Evolutionary conservation across 148 eudicot species (phyloP).

Genomic region (Nepenthes mirabilis): DNA sequence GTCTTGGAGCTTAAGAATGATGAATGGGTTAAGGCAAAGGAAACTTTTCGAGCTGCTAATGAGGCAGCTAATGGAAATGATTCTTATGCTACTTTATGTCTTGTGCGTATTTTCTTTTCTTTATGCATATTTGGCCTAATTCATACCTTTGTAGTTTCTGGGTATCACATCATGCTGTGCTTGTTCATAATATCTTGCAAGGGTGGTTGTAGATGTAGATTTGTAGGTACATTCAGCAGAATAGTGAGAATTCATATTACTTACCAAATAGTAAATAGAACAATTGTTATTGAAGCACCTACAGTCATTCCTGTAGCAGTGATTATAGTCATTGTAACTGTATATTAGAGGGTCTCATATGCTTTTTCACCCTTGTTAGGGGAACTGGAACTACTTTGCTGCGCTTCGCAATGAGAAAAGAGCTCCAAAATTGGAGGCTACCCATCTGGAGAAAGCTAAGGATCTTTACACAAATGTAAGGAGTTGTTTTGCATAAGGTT

Average conservation of each 20-base stretch:
- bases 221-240: too few relatives aligned
- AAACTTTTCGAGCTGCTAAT: conserved; percentile 87
- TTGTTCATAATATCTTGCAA: too few relatives aligned
- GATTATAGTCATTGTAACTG: background rate
- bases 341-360: background rate
- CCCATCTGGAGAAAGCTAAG: conserved; percentile 92
- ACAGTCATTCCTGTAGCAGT: too few relatives aligned
- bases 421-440: conserved; percentile 79
- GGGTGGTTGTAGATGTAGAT: too few relatives aligned
- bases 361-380: conserved; percentile 31
- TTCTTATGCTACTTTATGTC: conserved; percentile 82
- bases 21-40: conserved; percentile 99
- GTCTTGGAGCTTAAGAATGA: conserved; percentile 94
- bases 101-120: conserved; percentile 28
- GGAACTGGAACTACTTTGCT: conserved; percentile 98
- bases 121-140: background rate
- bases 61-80: conserved; percentile 73
- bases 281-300: too few relatives aligned
- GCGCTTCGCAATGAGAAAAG: conserved; percentile 87
- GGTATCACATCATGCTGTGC: background rate
- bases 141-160: background rate
- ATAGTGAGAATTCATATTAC: too few relatives aligned
- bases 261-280: too few relatives aligned
- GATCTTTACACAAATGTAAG: conserved; percentile 76
- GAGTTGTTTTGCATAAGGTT: background rate